Evolutionary conservation across 139 green algal genomes (phyloP), one percentile per base, ranked within the genome.

Genomic region (Coelastrella sp.): DNA sequence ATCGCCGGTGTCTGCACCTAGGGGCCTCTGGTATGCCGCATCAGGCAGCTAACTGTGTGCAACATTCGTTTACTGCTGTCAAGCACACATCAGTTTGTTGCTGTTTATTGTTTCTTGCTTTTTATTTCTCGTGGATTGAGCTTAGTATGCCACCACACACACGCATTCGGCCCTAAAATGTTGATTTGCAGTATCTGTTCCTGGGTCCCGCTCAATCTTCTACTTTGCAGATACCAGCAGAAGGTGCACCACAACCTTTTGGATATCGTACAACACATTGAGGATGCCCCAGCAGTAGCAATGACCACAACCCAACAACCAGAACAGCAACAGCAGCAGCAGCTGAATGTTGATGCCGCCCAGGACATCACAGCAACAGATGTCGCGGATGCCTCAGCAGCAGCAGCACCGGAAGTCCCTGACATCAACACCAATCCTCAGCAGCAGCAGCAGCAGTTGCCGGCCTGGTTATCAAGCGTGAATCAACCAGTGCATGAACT

Each of bases 281-380:
- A 90, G n/a, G 58, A 83, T 49, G 74, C 85, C 3, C 85, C 85
- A 83, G 74, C 85, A n/a, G 73, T 90, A 35, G 85, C 85, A 6
- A 83, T 90, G 73, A 83, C 74, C 84, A 57, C 65, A 82, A 80
- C 78, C 63, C 61, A 79, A 78, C 70, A 58, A 17, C 27, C 66
- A 78, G 22, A 57, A 73, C 11, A 58, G 61, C 27, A 84, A 58
- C 74, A 85, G 11, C 87, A 87, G 56, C 87, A 85, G 59, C 75
- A 87, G 78, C 63, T 63, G 27, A 22, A 35, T 7, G n/a, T 22
- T 73, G 8, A 61, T 49, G 35, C 35, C 35, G 35, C 35, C 35
- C 35, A 49, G 35, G 35, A 49, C 27, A 8, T 68, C 80, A 22
- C 19, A 88, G 19, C 72, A 84, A 17, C 85, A 89, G 15, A 68